These are phyloP conservation scores for Iris macrosiphon DNA, from an alignment of 106 monocot species.

Conservation along the genomic window DNA sequence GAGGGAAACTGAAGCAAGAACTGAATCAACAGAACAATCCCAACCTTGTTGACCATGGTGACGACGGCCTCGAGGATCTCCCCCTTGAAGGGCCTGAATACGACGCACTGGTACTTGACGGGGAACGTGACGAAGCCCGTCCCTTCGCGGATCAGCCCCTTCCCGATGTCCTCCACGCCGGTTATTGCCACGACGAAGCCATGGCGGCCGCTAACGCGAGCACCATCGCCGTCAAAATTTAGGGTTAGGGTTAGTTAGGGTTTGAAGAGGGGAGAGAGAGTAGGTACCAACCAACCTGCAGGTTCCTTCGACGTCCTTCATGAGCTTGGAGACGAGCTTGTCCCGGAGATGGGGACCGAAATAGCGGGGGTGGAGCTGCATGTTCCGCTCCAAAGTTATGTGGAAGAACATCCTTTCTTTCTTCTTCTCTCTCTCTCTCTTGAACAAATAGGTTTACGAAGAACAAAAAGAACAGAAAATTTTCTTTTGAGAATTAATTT, in stretches of 20 bases:
- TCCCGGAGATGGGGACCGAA: slow-evolving; percentile 97
- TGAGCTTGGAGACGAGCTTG: slow-evolving; percentile 85
- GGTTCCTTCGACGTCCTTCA: slow-evolving; percentile 98
- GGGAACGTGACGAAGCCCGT: slow-evolving; percentile 98
- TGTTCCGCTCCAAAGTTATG: slow-evolving; percentile 82
- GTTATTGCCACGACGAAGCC: slow-evolving; percentile 98
- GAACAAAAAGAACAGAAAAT: too few relatives aligned
- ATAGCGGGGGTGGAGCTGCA: slow-evolving; percentile 96
- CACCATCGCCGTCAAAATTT: neutral
- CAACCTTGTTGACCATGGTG: slow-evolving; percentile 97
- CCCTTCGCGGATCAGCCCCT: slow-evolving; percentile 90
- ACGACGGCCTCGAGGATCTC: slow-evolving; percentile 94
- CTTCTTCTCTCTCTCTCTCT: neutral
- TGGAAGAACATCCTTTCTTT: slow-evolving; percentile 91
- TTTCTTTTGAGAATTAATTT: too few relatives aligned
- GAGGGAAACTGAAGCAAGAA: too few relatives aligned
- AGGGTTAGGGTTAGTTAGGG: slow-evolving; percentile 9
- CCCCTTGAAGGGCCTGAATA: slow-evolving; percentile 91
- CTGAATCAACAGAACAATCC: neutral
- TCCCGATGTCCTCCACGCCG: slow-evolving; percentile 82
- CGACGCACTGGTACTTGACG: slow-evolving; percentile 96
- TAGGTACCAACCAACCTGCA: slow-evolving; percentile 74
- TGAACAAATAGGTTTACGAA: too few relatives aligned
- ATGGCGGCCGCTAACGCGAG: slow-evolving; percentile 69
- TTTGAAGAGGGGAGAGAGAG: neutral